Evolutionary conservation across 2,329 filamentous ascomycete genomes (phyloP).

Genomic region (Sporothrix phasma): DNA sequence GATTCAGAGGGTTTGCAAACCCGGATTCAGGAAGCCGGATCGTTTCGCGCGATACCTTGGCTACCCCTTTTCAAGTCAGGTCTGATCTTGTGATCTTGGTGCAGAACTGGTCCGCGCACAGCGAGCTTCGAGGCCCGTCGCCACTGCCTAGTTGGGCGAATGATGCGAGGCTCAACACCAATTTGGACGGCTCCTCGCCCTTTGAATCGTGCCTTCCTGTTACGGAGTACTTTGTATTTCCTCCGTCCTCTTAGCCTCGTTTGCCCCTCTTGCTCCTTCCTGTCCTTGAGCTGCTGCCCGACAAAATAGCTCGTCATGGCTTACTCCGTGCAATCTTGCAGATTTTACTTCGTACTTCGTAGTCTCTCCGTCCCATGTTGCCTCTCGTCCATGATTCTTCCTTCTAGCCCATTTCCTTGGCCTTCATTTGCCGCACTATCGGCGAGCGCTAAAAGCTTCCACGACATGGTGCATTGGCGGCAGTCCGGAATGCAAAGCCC

Average conservation of each 20-base stretch:
- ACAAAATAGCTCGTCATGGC: neutral
- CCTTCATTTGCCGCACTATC: neutral
- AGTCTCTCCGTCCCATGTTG: neutral
- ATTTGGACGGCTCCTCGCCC: neutral
- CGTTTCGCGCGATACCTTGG: neutral
- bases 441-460: neutral
- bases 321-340: neutral
- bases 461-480: too few species aligned
- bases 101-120: neutral
- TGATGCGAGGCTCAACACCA: neutral
- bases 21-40: neutral
- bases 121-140: neutral
- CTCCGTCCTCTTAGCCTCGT: too few species aligned
- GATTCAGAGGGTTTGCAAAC: neutral
- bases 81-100: neutral
- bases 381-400: too few species aligned
- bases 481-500: neutral
- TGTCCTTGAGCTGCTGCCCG: neutral
- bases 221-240: too few species aligned
- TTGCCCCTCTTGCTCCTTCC: neutral
- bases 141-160: neutral
- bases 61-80: neutral
- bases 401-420: neutral
- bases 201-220: constrained; percentile 1
- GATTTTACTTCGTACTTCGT: too few species aligned